Conservation (phyloP, 331 rosid genomes). For the Phaseolus coccineus region DNA sequence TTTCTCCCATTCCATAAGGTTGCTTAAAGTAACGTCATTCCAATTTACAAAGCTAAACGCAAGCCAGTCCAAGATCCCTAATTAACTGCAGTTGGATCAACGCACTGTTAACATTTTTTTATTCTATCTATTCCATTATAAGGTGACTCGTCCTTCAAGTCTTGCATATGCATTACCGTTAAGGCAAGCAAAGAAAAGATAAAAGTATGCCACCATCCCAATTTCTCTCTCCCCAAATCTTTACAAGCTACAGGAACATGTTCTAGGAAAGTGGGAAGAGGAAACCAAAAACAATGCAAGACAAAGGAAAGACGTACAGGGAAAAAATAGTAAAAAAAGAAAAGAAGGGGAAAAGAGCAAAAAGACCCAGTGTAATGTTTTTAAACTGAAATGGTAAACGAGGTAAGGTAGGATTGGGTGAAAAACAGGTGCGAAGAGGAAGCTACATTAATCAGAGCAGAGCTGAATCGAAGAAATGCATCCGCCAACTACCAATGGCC, state of each 20-base stretch:
- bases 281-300: neutral
- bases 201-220: neutral
- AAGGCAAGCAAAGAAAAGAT: slow-evolving; percentile 23
- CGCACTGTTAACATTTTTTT: slow-evolving; percentile 20
- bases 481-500: slow-evolving; percentile 30
- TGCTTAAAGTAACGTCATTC: slow-evolving; percentile 19
- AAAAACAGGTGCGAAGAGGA: neutral
- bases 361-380: neutral
- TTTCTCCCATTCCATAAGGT: neutral
- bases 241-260: slow-evolving; percentile 1
- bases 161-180: slow-evolving; percentile 19
- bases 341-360: neutral
- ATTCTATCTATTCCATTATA: neutral
- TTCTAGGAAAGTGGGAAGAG: neutral
- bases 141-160: slow-evolving; percentile 16
- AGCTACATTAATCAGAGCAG: neutral
- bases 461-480: slow-evolving; percentile 9
- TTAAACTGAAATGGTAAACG: neutral
- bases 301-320: neutral
- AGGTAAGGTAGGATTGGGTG: slow-evolving; percentile 4
- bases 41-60: slow-evolving; percentile 30
- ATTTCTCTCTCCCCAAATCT: neutral
- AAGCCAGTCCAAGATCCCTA: slow-evolving; percentile 44
- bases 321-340: neutral
- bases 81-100: slow-evolving; percentile 45